These are phyloP conservation scores for Pseudogymnoascus sp. DNA, from an alignment of 2,329 filamentous ascomycete species.

Conservation along the genomic window DNA sequence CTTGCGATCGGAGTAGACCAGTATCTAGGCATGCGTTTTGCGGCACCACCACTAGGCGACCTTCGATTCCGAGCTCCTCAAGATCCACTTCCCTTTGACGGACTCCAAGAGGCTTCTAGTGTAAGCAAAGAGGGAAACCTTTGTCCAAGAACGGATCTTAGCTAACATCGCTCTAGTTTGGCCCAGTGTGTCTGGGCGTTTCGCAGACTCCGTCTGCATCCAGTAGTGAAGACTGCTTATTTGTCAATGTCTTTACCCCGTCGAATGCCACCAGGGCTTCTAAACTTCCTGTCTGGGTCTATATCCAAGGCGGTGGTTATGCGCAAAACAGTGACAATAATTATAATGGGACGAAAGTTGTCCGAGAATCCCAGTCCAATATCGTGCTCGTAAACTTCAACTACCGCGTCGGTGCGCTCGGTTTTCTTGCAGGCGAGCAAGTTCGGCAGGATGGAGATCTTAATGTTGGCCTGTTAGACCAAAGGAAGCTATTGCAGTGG, in stretches of 20 bases:
- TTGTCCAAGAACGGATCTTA: background rate
- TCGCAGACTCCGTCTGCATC: conserved; percentile 19
- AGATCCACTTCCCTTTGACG: background rate
- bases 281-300: conserved; percentile 46
- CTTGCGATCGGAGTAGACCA: background rate
- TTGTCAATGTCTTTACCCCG: conserved; percentile 38
- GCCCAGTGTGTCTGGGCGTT: conserved; percentile 37
- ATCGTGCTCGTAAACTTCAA: conserved; percentile 54
- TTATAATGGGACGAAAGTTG: conserved; percentile 42
- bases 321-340: conserved; percentile 40
- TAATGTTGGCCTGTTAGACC: conserved; percentile 57
- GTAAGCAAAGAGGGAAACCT: background rate
- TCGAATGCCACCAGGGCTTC: conserved; percentile 31
- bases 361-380: conserved; percentile 36
- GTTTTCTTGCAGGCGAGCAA: conserved; percentile 52
- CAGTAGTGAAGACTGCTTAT: conserved; percentile 37
- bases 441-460: conserved; percentile 48
- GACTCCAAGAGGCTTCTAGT: background rate
- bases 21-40: conserved; percentile 2
- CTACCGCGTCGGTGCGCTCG: conserved; percentile 54
- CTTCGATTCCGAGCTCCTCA: background rate
- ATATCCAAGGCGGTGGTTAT: conserved; percentile 44
- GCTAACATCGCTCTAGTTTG: conserved; percentile 29
- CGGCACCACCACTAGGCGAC: background rate
- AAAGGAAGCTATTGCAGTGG: conserved; percentile 53